A percentile compares a stretch with the other conserved stretches of the same genome.
phyloP scores from a whole-genome alignment of 192 early-diverging fungal species.

The Coemansia sp. region DNA sequence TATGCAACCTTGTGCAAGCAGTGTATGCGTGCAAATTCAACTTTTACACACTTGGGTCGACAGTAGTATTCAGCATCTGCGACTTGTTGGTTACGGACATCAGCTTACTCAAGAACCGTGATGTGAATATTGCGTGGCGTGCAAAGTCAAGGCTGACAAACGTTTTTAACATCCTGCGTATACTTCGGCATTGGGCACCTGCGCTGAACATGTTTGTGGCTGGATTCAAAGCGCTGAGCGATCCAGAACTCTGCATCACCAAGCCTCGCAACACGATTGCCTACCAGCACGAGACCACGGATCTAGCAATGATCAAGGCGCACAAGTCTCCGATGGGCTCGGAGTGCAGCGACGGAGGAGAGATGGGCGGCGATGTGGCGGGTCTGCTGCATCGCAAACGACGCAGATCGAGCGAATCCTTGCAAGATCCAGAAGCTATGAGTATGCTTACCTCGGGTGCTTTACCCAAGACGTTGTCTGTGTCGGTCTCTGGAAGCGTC shows the following conservation, averaged over 20 bases:
- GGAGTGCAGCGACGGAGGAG: neutral
- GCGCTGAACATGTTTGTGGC: constrained; percentile 47
- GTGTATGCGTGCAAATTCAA: constrained; percentile 43
- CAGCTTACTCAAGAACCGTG: constrained; percentile 33
- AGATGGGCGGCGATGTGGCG: neutral
- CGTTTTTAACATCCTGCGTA: constrained; percentile 35
- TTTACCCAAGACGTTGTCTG: neutral
- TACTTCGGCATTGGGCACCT: constrained; percentile 49
- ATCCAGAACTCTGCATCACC: constrained; percentile 33
- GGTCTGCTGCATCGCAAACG: constrained; percentile 26
- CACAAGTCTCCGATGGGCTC: neutral
- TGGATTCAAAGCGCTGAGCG: constrained; percentile 40
- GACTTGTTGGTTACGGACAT: constrained; percentile 45
- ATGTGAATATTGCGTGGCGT: constrained; percentile 27
- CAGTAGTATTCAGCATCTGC: constrained; percentile 41
- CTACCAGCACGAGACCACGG: neutral
- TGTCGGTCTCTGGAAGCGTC: neutral
- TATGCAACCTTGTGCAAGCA: constrained; percentile 44
- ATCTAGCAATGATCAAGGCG: neutral
- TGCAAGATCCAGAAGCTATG: constrained; percentile 26
- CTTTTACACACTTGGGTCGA: constrained; percentile 44
- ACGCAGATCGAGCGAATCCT: constrained; percentile 13
- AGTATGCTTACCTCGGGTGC: constrained; percentile 20
- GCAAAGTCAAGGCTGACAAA: constrained; percentile 41
- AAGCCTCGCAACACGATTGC: constrained; percentile 7